These are phyloP conservation scores for Kwoniella mangroviensis DNA, from an alignment of 768 basidiomycete genomes.

Conservation along the genomic window DNA sequence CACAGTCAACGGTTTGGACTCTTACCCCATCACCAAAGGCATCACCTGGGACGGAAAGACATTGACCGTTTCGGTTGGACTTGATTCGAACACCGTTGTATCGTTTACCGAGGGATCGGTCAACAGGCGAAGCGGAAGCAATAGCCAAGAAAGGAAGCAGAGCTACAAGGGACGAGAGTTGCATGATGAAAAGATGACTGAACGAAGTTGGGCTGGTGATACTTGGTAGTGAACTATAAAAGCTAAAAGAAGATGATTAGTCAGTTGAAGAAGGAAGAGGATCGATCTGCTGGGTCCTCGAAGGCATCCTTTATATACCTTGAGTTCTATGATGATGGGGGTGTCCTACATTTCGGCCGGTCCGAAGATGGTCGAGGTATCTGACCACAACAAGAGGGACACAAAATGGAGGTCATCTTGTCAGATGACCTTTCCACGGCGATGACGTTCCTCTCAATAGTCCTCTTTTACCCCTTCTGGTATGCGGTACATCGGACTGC, in stretches of 20 bases:
- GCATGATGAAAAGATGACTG: conserved; percentile 8
- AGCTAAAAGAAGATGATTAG: neutral
- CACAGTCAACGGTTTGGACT: conserved; percentile 17
- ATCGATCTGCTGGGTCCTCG: neutral
- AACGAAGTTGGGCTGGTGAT: neutral
- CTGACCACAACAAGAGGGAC: neutral
- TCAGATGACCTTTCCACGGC: conserved; percentile 7
- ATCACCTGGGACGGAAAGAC: conserved; percentile 16
- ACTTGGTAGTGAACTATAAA: neutral
- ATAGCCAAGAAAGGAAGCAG: conserved; percentile 24
- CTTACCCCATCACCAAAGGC: conserved; percentile 9
- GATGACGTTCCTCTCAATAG: neutral
- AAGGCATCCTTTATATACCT: conserved; percentile 14
- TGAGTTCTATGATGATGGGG: neutral
- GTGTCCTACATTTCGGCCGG: conserved; percentile 7
- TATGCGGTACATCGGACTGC: neutral
- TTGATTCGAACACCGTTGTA: conserved; percentile 21
- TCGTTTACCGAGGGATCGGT: conserved; percentile 13
- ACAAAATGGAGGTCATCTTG: neutral
- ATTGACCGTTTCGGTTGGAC: conserved; percentile 17
- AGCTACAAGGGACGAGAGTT: conserved; percentile 11
- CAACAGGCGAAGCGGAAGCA: conserved; percentile 14
- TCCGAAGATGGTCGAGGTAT: neutral
- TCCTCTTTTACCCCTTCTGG: neutral
- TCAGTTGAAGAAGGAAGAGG: neutral